Base-by-base conservation (phyloP, 2,329 filamentous ascomycete species). In the Hymenoscyphus albidus region DNA sequence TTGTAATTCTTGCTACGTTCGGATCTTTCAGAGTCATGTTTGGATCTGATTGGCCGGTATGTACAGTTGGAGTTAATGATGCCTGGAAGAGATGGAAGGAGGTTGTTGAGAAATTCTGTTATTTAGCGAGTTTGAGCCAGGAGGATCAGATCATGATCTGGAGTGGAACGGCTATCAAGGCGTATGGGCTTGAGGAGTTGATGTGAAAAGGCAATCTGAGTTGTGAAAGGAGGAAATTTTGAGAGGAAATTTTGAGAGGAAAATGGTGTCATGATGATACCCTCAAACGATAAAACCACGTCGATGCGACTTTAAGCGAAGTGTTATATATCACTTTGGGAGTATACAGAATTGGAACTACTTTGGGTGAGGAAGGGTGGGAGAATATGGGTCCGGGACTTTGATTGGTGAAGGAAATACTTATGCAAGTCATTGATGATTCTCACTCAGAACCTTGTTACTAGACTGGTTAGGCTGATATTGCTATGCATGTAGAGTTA, bases 41-140 rank as follows among this genome's bases (percentile, higher is more conserved):
- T 77, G 93, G 89, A 31, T 93, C 90, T 69, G 93, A 97, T 77
- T 98, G 94, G 94, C 93, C 94, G 1, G 89, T 97, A 0, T 96
- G 92, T 78, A 93, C 92, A 67, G 79, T 92, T 40, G 85, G 85
- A 0, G 78, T 80, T 55, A 35, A 75, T 35, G 73, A 73, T 27
- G 87, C 90, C 39, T 97, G 93, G 92, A 78, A 79, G 42, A 85
- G 88, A 71, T 97, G 93, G 93, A 85, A 81, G 68, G 81, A 80
- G 22, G 80, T 95, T 1, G 89, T 96, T 18, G 85, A 88, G 67
- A 80, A 80, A 68, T 81, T 91, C 70, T 84, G 93, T 69, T 81
- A 82, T 76, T 83, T 88, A 81, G 85, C 84, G 0, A 81, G 81
- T 54, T 75, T 93, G 66, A 80, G 76, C 1, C 82, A 86, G 16